Conservation (phyloP, 1,139 yeast species). For the Geotrichum europaeum region DNA sequence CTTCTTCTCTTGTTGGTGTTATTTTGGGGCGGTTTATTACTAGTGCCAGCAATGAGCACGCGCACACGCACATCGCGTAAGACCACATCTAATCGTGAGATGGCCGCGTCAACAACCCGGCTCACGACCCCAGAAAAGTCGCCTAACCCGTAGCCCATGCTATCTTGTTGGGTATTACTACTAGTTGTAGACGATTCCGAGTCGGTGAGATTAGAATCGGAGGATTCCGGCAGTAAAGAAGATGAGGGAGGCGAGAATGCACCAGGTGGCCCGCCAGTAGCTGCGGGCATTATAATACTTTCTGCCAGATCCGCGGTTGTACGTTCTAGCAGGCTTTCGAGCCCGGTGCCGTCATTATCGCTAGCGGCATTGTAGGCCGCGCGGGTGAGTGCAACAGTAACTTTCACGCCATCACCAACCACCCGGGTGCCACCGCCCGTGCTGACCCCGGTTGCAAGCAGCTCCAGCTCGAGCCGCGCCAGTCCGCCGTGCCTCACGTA, state of each 20-base stretch:
- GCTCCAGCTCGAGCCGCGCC: conserved; percentile 45
- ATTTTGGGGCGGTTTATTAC: background rate
- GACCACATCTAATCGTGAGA: conserved; percentile 52
- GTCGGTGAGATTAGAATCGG: background rate
- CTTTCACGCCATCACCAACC: conserved; percentile 49
- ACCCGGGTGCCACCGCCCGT: conserved; percentile 49
- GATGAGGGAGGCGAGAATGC: background rate
- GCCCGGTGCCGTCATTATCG: conserved; percentile 19
- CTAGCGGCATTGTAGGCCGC: conserved; percentile 23
- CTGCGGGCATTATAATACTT: conserved; percentile 28
- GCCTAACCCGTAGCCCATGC: conserved; percentile 32
- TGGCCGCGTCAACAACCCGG: conserved; percentile 61
- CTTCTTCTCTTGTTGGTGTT: too few relatives aligned
- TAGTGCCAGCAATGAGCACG: conserved; percentile 43
- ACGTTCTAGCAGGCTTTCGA: conserved; percentile 55
- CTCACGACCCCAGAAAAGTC: conserved; percentile 52
- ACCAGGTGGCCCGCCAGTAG: background rate
- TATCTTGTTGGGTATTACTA: conserved; percentile 28
- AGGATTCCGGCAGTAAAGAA: background rate
- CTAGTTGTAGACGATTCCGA: conserved; percentile 8
- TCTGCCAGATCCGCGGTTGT: conserved; percentile 44
- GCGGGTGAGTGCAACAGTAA: conserved; percentile 45
- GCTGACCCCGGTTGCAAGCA: conserved; percentile 61
- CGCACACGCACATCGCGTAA: conserved; percentile 44
- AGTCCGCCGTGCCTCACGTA: conserved; percentile 59